Evolutionary conservation across 371 early-diverging fungal genomes (phyloP).

Genomic region (Dinochytrium kinnereticum): DNA sequence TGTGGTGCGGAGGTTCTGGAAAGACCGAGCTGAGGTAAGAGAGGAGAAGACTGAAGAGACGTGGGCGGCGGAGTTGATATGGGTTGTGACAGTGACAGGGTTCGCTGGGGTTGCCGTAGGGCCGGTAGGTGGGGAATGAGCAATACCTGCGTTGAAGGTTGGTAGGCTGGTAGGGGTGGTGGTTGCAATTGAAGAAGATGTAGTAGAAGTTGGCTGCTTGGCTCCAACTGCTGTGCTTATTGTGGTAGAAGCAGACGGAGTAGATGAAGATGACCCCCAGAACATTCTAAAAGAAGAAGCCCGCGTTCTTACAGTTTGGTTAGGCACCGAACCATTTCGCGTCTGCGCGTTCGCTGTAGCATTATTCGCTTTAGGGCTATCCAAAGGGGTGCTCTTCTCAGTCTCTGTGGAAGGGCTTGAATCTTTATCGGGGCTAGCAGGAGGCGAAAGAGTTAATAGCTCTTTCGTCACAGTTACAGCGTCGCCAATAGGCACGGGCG

Average conservation of each 20-base stretch:
- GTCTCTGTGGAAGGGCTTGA: neutral
- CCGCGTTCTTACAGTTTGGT: neutral
- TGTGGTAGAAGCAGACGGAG: neutral
- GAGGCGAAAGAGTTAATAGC: neutral
- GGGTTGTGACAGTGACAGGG: conserved; percentile 7
- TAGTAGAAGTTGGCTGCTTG: neutral
- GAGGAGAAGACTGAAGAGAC: conserved; percentile 1
- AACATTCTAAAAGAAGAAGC: conserved; percentile 7
- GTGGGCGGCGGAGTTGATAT: neutral
- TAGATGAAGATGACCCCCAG: neutral
- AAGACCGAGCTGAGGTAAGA: neutral
- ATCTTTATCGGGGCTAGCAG: neutral
- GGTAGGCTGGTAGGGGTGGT: neutral
- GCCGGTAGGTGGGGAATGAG: conserved; percentile 1
- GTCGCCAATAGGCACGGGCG: neutral
- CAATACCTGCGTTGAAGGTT: neutral
- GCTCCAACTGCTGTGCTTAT: neutral
- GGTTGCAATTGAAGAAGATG: neutral
- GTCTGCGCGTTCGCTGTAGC: neutral
- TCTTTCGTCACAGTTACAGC: neutral
- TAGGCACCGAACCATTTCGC: neutral
- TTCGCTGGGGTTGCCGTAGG: conserved; percentile 1
- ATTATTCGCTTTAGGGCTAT: neutral
- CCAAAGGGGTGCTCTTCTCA: neutral
- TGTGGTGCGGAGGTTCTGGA: neutral